Evolutionary conservation across 2,329 filamentous ascomycete species (phyloP).

Genomic region (Aspergillus transmontanensis): DNA sequence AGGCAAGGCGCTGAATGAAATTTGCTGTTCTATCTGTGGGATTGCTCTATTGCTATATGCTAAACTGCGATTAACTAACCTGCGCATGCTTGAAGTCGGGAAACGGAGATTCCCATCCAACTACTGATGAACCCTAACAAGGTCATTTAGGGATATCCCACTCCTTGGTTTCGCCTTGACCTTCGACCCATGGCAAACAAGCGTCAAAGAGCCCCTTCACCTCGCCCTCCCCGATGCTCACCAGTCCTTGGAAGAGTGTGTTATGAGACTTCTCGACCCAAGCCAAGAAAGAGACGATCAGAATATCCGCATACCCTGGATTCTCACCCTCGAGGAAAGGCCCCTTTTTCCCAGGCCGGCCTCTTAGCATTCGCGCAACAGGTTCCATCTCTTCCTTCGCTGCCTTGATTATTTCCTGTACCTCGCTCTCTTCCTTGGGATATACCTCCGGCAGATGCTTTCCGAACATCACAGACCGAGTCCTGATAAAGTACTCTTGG

Average conservation of each 20-base stretch:
- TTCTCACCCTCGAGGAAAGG: conserved; percentile 38
- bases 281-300: conserved; percentile 26
- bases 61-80: background rate
- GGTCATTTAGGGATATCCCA: conserved; percentile 25
- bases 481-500: conserved; percentile 33
- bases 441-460: conserved; percentile 33
- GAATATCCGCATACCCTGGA: conserved; percentile 34
- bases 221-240: conserved; percentile 31
- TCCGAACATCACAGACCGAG: conserved; percentile 29
- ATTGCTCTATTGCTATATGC: background rate
- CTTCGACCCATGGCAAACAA: conserved; percentile 34
- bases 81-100: conserved; percentile 1
- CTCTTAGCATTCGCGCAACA: conserved; percentile 31
- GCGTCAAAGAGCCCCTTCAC: conserved; percentile 32
- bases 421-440: conserved; percentile 24
- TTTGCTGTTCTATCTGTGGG: conserved; percentile 1
- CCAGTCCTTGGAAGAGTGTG: conserved; percentile 25
- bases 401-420: conserved; percentile 22
- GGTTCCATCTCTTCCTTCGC: conserved; percentile 23
- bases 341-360: conserved; percentile 31
- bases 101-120: background rate
- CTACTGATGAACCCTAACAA: background rate
- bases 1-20: conserved; percentile 17
- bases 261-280: conserved; percentile 29
- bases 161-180: conserved; percentile 37